Evolutionary conservation across 805 yeast species (phyloP), one percentile per base, ranked within the genome.

Genomic region (Metschnikowia bowlesiae): DNA sequence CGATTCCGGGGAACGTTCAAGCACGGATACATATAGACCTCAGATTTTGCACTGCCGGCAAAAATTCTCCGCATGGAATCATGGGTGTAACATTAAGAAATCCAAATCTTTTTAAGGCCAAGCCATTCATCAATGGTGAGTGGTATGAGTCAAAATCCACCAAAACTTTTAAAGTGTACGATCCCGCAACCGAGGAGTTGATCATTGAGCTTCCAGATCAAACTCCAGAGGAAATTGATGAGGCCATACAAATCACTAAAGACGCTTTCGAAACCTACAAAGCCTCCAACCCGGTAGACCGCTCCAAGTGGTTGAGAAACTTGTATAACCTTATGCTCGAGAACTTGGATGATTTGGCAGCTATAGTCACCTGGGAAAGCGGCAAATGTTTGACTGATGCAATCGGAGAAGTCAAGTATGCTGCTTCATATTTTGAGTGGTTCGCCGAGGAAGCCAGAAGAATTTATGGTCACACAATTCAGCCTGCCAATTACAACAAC

Each of bases 361-460:
- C 75, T 46, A 69, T 82, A 48, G 61, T 80, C 39, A 70, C 83
- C 29, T 79, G 79, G 80, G 86, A 82, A 64, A 82, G 81, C 59
- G 85, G 86, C 53, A 81, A 81, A 61, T 70, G 82, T 11, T 62
- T 78, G 41, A 62, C 76, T 38, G 85, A 81, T 56, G 76, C 84
- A 8, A 60, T 61, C 9, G 84, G 84, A 47, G 85, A 82, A 59
- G 63, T 80, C 52, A 78, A 73, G 57, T 81, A 81, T 56, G 83
- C 81, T 30, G 85, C 86, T 3, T 68, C 74, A 1, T 72, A 72
- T 55, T 72, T 70, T 44, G 75, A 72, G 54, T 72, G 76, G 76
- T 71, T 69, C 55, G 61, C 72, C 14, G 84, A 80, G 62, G 85
- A 80, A 58, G 83, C 84, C 11, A 78, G 80, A 56, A 65, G 85